These are phyloP conservation scores for Amanita pseudoporphyria DNA, from an alignment of 768 basidiomycete species.

Conservation along the genomic window DNA sequence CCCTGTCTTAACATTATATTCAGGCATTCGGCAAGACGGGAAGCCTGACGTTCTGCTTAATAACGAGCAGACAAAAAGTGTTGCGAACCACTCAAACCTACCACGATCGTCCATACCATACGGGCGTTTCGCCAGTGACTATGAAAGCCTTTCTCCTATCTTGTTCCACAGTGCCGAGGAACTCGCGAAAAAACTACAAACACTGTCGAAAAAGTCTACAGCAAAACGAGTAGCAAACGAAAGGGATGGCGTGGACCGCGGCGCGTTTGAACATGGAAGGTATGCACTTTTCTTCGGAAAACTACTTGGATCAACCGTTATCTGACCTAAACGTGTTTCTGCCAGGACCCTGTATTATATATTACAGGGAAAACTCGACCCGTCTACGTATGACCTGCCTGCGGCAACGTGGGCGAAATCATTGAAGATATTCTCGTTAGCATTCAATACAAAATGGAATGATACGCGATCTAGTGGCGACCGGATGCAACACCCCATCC, in stretches of 20 bases:
- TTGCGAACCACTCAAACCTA: slow-evolving; percentile 10
- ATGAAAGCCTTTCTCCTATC: slow-evolving; percentile 41
- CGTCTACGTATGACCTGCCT: slow-evolving; percentile 14
- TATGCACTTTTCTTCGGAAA: slow-evolving; percentile 9
- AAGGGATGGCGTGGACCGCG: slow-evolving; percentile 21
- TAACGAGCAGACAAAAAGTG: slow-evolving; percentile 17
- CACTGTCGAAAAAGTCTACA: slow-evolving; percentile 29
- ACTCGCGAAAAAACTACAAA: slow-evolving; percentile 27
- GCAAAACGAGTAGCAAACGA: slow-evolving; percentile 28
- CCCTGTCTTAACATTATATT: not conserved
- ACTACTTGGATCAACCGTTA: no score
- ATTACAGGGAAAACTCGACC: slow-evolving; percentile 12
- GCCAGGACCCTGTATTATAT: slow-evolving; percentile 16
- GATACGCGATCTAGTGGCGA: slow-evolving; percentile 16
- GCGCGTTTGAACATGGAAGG: slow-evolving; percentile 41
- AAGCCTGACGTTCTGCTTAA: slow-evolving; percentile 37
- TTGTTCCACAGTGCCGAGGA: slow-evolving; percentile 23
- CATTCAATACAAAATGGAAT: slow-evolving; percentile 17
- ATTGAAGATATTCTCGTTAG: slow-evolving; percentile 17
- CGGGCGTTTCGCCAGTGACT: slow-evolving; percentile 16
- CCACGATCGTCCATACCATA: slow-evolving; percentile 3
- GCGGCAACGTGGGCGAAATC: slow-evolving; percentile 14
- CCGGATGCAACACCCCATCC: slow-evolving; percentile 14
- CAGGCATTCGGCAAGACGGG: slow-evolving; percentile 35
- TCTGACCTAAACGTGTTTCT: not conserved